Percentiles rank a stretch among this genome's conserved stretches.
These are phyloP conservation scores for Cryptococcus deneoformans DNA, from an alignment of 1,284 basidiomycete genomes.

Conservation along the genomic window DNA sequence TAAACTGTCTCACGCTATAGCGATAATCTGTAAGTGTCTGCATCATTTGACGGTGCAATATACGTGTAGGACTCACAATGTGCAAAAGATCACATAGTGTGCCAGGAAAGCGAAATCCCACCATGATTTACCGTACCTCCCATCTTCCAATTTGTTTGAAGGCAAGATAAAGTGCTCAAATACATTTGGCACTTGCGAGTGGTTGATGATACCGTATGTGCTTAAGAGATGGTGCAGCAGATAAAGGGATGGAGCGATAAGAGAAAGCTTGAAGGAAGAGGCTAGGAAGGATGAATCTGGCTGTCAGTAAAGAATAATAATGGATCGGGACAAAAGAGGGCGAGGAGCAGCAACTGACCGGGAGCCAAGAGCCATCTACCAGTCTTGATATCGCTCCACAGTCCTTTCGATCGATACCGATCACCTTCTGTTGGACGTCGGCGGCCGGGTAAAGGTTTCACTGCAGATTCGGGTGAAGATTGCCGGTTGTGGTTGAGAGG, in stretches of 20 bases:
- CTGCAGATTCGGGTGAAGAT: background rate
- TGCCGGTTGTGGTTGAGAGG: slow-evolving; percentile 26
- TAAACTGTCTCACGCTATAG: slow-evolving; percentile 64
- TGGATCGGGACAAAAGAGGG: background rate
- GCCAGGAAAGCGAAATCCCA: slow-evolving; percentile 79
- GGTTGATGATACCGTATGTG: slow-evolving; percentile 27
- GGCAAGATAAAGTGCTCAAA: slow-evolving; percentile 73
- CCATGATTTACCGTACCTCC: slow-evolving; percentile 68
- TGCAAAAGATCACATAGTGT: slow-evolving; percentile 89
- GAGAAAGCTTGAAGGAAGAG: slow-evolving; percentile 67
- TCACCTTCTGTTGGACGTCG: background rate
- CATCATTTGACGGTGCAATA: background rate
- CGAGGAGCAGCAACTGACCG: slow-evolving; percentile 52
- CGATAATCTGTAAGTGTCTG: background rate
- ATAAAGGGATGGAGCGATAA: slow-evolving; percentile 69
- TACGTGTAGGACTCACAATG: slow-evolving; percentile 54
- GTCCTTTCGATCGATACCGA: slow-evolving; percentile 44
- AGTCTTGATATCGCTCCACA: slow-evolving; percentile 55
- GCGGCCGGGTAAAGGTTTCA: slow-evolving; percentile 23
- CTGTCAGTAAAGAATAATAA: background rate
- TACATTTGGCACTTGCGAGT: slow-evolving; percentile 62
- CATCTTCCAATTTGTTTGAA: slow-evolving; percentile 63
- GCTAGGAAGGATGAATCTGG: slow-evolving; percentile 47
- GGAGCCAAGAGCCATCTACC: slow-evolving; percentile 73
- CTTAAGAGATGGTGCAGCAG: slow-evolving; percentile 62